Base-by-base conservation (phyloP, 768 basidiomycete genomes). In the Leucogyrophana mollusca region DNA sequence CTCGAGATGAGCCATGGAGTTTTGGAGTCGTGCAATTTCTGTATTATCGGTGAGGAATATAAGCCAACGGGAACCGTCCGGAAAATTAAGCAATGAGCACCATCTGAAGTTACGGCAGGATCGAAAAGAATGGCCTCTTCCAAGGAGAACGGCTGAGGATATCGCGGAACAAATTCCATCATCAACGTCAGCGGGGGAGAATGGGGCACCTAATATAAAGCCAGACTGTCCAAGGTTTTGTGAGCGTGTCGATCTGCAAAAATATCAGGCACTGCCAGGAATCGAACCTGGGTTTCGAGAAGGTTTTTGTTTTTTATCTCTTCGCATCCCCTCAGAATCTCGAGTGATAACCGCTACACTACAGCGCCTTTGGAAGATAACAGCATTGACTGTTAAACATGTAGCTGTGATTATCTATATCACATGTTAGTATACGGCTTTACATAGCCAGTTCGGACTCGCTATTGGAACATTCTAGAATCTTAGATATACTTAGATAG, bases 11-110 rank as follows among this genome's bases (percentile, higher is more conserved):
- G 59, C 55, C 40, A 93, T 60, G 9, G 90, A 92, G 56, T 88
- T 81, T 53, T 82, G 78, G 10, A 92, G 71, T 45, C 90, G 82
- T 25, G 80, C 61, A 39, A 92, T 89, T 64, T 93, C 90, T 91
- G 65, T 27, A 47, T 39, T 34, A 33, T 21, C n/a, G 48, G 42
- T 46, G 30, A 20, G 34, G 14, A 23, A 16, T 45, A 32, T 50
- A 14, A 46, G 14, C 18, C n/a, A 47, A 17, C 14, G 35, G 34
- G 8, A 33, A 20, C 23, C 21, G 46, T 45, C 27, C 45, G 32
- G 35, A 24, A 17, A 20, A 38, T 43, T 9, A 27, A 34, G 16
- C 30, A 6, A 35, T 23, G 23, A 37, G 53, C 43, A 89, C 90
- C 90, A 77, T 88, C 83, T 39, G 77, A 78, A 45, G 90, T 85